Evolutionary conservation across 2,329 filamentous ascomycete genomes (phyloP), one percentile per base, ranked within the genome.

Genomic region (Aspergillus sp.): DNA sequence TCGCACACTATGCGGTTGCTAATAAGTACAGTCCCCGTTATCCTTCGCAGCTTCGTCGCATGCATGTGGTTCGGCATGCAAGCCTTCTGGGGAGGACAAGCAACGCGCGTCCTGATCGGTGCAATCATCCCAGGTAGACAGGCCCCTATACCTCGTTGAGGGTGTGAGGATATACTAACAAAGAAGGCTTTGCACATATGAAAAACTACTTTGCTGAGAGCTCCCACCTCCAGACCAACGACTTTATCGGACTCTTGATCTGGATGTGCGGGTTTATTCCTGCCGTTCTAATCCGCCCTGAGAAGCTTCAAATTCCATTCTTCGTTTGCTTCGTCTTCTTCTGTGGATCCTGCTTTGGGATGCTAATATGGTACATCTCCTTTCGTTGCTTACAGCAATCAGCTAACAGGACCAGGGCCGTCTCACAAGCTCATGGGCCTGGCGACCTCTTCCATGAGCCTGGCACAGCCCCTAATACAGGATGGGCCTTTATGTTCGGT

Each of bases 391-490:
- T 23, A 12, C 17, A 21, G 7, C 14, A 35, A 33, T 8, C 12
- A 31, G 27, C 14, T 14, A 9, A 52, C 3, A 17, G 1, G 6
- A 35, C 4, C 4, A 55, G 52, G 52, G 45, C 75, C 1, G 55
- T 76, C 6, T 63, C 70, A 6, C 62, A 65, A 1, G 75, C 73
- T 0, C 59, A 67, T 17, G 72, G 72, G 9, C 69, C 65, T 11
- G 75, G 75, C 14, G 56, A 67, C 58, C 44, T 70, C 57, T 59
- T 68, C 21, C 68, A 58, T 39, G 44, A 58, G 11, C 24, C 54
- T 31, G 46, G 47, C 4, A 51, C 48, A 4, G 51, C 37, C n/a
- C 47, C 53, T 2, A 45, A 50, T 21, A 43, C 46, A 3, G 53
- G 53, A 4, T 56, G 53, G 53, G 53, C 53, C 2, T 56, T 56